A percentile compares a stretch with the other conserved stretches of the same genome.
phyloP scores from a whole-genome alignment of 2,329 filamentous ascomycete species.

The Cryphonectria japonica region DNA sequence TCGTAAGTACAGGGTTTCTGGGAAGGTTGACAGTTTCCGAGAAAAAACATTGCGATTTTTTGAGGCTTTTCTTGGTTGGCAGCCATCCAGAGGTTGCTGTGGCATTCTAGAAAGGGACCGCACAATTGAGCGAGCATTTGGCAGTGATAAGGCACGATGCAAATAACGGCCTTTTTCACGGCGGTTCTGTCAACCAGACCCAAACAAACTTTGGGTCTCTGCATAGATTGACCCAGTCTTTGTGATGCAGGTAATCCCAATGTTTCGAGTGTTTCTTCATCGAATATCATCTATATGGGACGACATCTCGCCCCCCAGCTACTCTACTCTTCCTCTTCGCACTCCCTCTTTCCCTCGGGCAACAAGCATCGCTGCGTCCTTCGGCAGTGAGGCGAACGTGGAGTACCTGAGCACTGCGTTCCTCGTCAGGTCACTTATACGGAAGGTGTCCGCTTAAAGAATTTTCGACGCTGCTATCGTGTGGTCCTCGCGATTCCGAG shows the following conservation, averaged over 20 bases:
- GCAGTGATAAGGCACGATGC: slow-evolving; percentile 16
- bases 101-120: slow-evolving; percentile 18
- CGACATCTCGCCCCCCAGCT: background rate
- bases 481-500: slow-evolving; percentile 1
- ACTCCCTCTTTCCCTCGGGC: background rate
- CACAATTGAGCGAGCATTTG: slow-evolving; percentile 22
- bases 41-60: slow-evolving; percentile 2
- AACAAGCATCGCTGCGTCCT: background rate
- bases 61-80: no score
- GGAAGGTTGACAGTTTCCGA: background rate
- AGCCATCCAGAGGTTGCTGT: background rate
- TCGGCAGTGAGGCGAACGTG: background rate
- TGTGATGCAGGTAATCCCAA: slow-evolving; percentile 8
- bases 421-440: background rate
- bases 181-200: slow-evolving; percentile 13
- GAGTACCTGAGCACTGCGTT: background rate
- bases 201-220: background rate
- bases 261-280: background rate
- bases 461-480: background rate
- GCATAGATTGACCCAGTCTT: slow-evolving; percentile 8
- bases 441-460: background rate
- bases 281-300: background rate
- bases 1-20: background rate
- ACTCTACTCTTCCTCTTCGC: background rate
- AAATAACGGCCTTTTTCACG: slow-evolving; percentile 5